Conservation (phyloP, 2,329 filamentous ascomycete genomes). For the Thielaviopsis cerberus region DNA sequence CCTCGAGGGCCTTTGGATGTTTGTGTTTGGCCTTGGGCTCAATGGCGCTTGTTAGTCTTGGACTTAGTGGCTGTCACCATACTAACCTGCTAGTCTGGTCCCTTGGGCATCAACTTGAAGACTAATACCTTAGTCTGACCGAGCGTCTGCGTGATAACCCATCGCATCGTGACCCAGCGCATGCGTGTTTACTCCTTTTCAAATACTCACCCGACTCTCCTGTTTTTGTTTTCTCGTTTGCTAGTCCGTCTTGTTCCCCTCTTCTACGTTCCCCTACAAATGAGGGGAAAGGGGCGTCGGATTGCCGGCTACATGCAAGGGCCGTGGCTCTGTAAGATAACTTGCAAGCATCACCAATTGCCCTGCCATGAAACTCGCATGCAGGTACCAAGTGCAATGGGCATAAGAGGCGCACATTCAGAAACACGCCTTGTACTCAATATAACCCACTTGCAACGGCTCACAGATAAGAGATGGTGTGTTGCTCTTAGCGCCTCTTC, state of each 20-base stretch:
- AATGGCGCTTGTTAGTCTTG: neutral
- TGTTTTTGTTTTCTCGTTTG: neutral
- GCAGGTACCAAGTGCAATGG: neutral
- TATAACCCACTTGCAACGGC: neutral
- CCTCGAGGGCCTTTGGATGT: neutral
- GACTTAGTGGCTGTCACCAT: neutral
- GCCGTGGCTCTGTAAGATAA: neutral
- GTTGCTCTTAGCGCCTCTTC: neutral
- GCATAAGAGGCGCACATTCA: neutral
- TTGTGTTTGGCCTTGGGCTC: neutral
- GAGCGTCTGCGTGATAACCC: neutral
- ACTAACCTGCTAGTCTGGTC: neutral
- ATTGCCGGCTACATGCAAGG: neutral
- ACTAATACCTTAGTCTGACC: neutral
- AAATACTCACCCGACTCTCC: neutral
- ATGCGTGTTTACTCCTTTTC: neutral
- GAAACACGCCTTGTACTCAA: neutral
- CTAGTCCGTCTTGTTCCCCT: neutral
- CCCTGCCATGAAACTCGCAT: neutral
- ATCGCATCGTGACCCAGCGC: neutral
- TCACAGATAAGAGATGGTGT: neutral
- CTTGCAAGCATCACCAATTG: neutral
- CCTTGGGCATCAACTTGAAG: neutral
- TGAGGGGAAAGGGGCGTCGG: neutral
- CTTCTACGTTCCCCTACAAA: neutral